Evolutionary conservation across 2,329 filamentous ascomycete genomes (phyloP).

Genomic region (Colletotrichum tamarilloi): DNA sequence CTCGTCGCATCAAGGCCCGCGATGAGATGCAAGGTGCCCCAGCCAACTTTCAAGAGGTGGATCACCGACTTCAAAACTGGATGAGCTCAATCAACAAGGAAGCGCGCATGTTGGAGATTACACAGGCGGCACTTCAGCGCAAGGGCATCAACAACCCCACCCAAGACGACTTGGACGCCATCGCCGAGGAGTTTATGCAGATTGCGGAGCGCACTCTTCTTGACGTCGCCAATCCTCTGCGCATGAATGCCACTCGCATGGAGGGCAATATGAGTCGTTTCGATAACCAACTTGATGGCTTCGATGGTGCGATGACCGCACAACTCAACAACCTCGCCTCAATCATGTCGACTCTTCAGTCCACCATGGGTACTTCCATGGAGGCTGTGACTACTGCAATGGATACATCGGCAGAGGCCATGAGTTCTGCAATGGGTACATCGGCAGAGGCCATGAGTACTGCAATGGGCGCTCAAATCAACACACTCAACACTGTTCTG

Average conservation of each 20-base stretch:
- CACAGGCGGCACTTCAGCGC: slow-evolving; percentile 23
- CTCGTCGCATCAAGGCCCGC: slow-evolving; percentile 48
- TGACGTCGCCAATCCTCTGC: slow-evolving; percentile 32
- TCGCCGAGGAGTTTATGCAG: slow-evolving; percentile 34
- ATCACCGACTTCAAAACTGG: slow-evolving; percentile 27
- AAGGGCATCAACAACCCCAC: slow-evolving; percentile 33
- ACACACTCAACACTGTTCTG: too few relatives aligned
- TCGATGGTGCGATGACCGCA: too few relatives aligned
- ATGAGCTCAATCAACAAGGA: slow-evolving; percentile 30
- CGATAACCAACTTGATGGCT: not conserved
- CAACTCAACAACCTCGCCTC: too few relatives aligned
- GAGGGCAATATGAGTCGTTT: not conserved
- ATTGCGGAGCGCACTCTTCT: slow-evolving; percentile 32
- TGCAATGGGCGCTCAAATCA: too few relatives aligned
- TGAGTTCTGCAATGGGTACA: too few relatives aligned
- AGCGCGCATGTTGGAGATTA: slow-evolving; percentile 31
- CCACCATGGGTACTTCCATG: too few relatives aligned
- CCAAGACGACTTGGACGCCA: slow-evolving; percentile 29
- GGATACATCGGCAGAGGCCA: too few relatives aligned
- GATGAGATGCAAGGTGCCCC: too few relatives aligned
- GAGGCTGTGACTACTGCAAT: too few relatives aligned
- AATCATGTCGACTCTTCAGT: too few relatives aligned
- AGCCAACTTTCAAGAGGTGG: slow-evolving; percentile 12
- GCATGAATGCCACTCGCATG: slow-evolving; percentile 14
- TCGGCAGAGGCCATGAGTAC: too few relatives aligned